Percentiles rank a stretch among this genome's conserved stretches.
phyloP scores from a whole-genome alignment of 169 alveolate species.

The Eimeria necatrix region DNA sequence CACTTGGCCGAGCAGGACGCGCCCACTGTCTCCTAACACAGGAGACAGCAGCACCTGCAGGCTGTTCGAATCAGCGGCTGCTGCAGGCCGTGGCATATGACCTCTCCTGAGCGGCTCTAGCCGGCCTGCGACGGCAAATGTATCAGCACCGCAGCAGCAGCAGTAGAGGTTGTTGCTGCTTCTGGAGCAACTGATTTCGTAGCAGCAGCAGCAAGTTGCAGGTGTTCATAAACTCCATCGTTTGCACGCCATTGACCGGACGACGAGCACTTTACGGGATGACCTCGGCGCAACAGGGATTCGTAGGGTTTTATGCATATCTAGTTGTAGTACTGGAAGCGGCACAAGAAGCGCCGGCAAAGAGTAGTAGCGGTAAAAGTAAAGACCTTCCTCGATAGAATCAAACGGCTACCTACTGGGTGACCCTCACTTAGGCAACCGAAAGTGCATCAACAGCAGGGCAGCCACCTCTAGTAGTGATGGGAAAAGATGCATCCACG shows the following conservation, averaged over 20 bases:
- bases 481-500: no score
- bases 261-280: neutral
- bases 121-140: no score
- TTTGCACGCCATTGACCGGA: neutral
- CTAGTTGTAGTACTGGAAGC: neutral
- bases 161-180: neutral
- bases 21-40: neutral
- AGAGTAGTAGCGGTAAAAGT: neutral
- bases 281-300: neutral
- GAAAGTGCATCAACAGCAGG: no score
- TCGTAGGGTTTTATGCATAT: no score
- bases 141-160: no score
- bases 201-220: conserved; percentile 6
- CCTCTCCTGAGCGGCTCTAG: neutral
- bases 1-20: neutral
- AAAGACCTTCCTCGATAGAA: neutral
- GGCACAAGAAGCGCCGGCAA: neutral
- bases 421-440: no score
- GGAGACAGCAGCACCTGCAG: conserved; percentile 16
- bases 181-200: neutral
- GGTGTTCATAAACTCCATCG: neutral
- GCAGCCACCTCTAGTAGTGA: no score
- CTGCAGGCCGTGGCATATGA: neutral
- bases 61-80: neutral
- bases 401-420: no score